Evolutionary conservation across 495 filamentous ascomycete genomes (phyloP).

Genomic region (Lichenothelia convexa): DNA sequence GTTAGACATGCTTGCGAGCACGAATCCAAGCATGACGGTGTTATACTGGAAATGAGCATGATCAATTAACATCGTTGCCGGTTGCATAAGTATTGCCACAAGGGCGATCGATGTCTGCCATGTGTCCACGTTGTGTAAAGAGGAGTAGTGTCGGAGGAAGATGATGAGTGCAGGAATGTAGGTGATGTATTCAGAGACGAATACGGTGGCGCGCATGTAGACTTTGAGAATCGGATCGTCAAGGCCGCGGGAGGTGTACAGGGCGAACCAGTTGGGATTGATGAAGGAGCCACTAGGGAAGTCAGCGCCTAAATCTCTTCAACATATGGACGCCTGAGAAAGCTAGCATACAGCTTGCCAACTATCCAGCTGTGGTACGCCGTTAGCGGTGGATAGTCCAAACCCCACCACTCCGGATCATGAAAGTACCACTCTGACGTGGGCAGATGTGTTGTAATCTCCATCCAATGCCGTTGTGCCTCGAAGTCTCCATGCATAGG

Average conservation of each 20-base stretch:
- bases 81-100: constrained; percentile 80
- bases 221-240: constrained; percentile 69
- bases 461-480: constrained; percentile 97
- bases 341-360: constrained; percentile 48
- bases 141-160: constrained; percentile 62
- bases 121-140: constrained; percentile 45
- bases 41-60: constrained; percentile 99
- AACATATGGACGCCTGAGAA: no score
- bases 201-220: constrained; percentile 83
- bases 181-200: constrained; percentile 74
- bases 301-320: no score
- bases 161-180: constrained; percentile 74
- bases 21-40: constrained; percentile 87
- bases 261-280: constrained; percentile 74
- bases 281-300: constrained; percentile 45
- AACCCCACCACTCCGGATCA: constrained; percentile 89
- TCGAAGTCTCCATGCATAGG: constrained; percentile 97
- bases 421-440: constrained; percentile 94
- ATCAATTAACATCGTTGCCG: constrained; percentile 78
- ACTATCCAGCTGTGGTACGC: constrained; percentile 94
- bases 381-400: constrained; percentile 94
- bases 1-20: constrained; percentile 70
- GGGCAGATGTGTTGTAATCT: constrained; percentile 74
- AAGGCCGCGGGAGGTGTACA: constrained; percentile 62
- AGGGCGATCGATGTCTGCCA: constrained; percentile 76